These are phyloP conservation scores for Pachyrhizus erosus DNA, from an alignment of 306 rosid species.

Conservation along the genomic window DNA sequence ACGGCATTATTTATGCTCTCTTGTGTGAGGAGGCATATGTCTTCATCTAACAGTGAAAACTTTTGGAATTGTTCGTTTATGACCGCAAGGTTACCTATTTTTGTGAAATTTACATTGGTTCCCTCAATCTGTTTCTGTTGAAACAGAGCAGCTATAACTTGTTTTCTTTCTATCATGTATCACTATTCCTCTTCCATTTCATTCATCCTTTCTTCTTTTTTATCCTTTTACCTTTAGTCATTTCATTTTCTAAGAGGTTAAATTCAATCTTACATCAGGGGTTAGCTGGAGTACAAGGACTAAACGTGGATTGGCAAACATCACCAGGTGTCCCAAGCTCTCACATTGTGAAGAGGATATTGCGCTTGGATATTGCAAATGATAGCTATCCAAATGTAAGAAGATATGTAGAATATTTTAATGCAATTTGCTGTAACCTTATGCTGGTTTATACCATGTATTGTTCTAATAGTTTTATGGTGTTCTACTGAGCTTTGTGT, in stretches of 20 bases:
- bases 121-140: neutral
- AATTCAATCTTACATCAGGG: conserved; percentile 47
- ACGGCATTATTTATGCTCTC: neutral
- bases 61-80: neutral
- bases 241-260: conserved; percentile 38
- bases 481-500: neutral
- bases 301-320: conserved; percentile 60
- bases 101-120: neutral
- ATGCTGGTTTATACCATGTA: neutral
- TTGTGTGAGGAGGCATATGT: neutral
- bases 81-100: neutral
- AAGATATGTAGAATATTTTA: neutral
- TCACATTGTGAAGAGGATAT: conserved; percentile 54
- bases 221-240: neutral
- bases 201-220: conserved; percentile 7
- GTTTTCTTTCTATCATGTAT: conserved; percentile 1
- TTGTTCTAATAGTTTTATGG: neutral
- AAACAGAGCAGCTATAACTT: neutral
- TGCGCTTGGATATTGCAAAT: conserved; percentile 65
- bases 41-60: neutral
- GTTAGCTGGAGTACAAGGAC: conserved; percentile 57
- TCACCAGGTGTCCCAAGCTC: conserved; percentile 47
- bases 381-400: conserved; percentile 63
- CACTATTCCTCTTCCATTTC: neutral
- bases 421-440: neutral